Conservation (phyloP, 2,329 filamentous ascomycete species). For the Neofusicoccum kwambonambiense region DNA sequence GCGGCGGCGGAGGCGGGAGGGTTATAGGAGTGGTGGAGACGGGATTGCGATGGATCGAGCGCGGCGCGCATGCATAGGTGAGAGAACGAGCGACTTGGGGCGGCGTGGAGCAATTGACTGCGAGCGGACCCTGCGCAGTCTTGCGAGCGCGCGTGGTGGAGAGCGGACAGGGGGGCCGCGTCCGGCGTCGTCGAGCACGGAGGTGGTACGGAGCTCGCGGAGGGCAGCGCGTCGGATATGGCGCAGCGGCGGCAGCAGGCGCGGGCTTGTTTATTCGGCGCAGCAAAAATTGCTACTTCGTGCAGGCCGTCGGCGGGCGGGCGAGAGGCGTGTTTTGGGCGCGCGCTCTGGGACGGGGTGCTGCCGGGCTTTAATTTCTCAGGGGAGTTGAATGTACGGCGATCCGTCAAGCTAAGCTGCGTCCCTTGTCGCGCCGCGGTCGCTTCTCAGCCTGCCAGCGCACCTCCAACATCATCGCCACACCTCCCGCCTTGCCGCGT, state of each 20-base stretch:
- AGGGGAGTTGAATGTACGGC: constrained; percentile 8
- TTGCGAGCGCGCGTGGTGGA: constrained; percentile 11
- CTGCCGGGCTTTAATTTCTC: constrained; percentile 17
- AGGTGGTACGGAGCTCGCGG: constrained; percentile 1
- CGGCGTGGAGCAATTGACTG: constrained; percentile 14
- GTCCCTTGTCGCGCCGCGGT: not conserved
- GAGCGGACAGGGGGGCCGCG: constrained; percentile 13
- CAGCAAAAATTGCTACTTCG: not conserved
- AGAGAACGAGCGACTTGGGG: constrained; percentile 1
- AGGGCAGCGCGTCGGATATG: constrained; percentile 5
- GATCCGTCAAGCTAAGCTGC: constrained; percentile 2
- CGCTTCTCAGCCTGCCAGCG: not conserved
- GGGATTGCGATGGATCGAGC: not conserved
- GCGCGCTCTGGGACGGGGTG: not conserved
- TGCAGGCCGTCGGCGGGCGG: not conserved
- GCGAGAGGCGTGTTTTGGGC: constrained; percentile 10
- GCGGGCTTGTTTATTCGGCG: not conserved
- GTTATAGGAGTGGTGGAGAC: constrained; percentile 15
- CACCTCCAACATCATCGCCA: not conserved
- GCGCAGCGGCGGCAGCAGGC: constrained; percentile 1
- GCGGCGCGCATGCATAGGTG: constrained; percentile 14
- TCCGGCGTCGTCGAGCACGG: constrained; percentile 8
- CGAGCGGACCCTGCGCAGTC: constrained; percentile 6
- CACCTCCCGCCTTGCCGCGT: not conserved
- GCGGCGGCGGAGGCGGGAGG: constrained; percentile 2